Evolutionary conservation across 2,329 filamentous ascomycete species (phyloP).

Genomic region (Trichophyton rubrum): DNA sequence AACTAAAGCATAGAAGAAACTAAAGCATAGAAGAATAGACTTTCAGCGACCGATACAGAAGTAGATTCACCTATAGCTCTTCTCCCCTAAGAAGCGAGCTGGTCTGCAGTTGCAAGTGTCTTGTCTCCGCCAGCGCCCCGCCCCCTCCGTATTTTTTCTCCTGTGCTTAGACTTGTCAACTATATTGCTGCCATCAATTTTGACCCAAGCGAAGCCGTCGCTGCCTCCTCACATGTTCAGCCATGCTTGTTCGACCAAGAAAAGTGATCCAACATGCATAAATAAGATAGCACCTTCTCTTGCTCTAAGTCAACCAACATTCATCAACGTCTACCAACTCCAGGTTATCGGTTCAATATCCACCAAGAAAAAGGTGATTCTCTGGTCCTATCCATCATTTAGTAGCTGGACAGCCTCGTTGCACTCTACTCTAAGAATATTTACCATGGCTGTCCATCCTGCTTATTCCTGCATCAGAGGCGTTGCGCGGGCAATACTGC

Average conservation of each 20-base stretch:
- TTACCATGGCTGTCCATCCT: background rate
- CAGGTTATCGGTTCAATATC: background rate
- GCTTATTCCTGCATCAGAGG: background rate
- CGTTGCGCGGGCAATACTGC: background rate
- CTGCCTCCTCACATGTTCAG: background rate
- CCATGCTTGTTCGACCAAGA: background rate
- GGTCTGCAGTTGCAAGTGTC: background rate
- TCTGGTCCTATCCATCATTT: background rate
- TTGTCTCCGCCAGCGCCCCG: background rate
- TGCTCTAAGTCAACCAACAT: no score
- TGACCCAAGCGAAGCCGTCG: background rate
- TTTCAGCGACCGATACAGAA: background rate
- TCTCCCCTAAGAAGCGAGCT: background rate
- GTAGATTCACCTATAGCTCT: background rate
- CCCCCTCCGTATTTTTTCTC: background rate
- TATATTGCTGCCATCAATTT: background rate
- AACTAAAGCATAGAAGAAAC: background rate
- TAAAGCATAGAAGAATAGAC: background rate
- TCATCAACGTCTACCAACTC: background rate
- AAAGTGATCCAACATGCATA: background rate
- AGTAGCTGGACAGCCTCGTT: background rate
- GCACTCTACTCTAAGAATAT: background rate
- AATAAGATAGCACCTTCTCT: background rate
- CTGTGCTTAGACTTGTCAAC: background rate
- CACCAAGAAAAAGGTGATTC: background rate